Base-by-base conservation (phyloP, 768 basidiomycete species). In the Guyanaporus albipodus region DNA sequence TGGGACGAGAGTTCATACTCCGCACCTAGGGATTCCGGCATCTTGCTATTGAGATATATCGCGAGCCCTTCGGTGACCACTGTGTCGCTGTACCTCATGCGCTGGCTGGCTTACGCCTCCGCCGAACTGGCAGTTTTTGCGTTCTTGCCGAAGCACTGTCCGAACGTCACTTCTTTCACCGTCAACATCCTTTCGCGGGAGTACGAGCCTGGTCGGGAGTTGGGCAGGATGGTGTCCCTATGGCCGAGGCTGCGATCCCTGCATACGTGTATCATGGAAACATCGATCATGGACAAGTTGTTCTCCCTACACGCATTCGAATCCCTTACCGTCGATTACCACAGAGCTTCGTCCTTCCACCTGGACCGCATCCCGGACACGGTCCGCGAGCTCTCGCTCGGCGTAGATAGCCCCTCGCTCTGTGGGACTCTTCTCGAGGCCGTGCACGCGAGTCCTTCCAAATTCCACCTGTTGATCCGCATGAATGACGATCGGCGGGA, bases 81-180 rank as follows among this genome's bases (percentile, higher is more conserved):
- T 0, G n/a, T 56, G 0, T 45, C 48, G 1, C 37, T 61, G 33
- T 42, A 38, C 29, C 49, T 59, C 23, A 17, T 45, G n/a, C 48
- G 46, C 33, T 59, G 50, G 52, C 33, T 23, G 9, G 49, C 44
- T 15, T 33, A 48, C 28, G 41, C 52, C n/a, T 23, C 52, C 0
- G 27, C 45, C 4, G 52, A 64, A 42, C 26, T 42, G 10, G 45
- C 42, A 12, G 40, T 52, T 8, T 37, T 64, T 4, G 46, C 52
- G 10, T 49, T 53, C n/a, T 12, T 62, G 19, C 54, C 46, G 2
- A 27, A 24, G 2, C 38, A 46, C 21, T 62, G 59, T 42, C 62
- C 59, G 2, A 52, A 56, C 22, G 46, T 62, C 32, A 51, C 51
- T 6, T 58, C 52, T 7, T 58, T 61, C 38, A 39, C 42, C n/a